Conservation (phyloP, 2,329 filamentous ascomycete genomes). For the Neocatenulostroma microsporum region DNA sequence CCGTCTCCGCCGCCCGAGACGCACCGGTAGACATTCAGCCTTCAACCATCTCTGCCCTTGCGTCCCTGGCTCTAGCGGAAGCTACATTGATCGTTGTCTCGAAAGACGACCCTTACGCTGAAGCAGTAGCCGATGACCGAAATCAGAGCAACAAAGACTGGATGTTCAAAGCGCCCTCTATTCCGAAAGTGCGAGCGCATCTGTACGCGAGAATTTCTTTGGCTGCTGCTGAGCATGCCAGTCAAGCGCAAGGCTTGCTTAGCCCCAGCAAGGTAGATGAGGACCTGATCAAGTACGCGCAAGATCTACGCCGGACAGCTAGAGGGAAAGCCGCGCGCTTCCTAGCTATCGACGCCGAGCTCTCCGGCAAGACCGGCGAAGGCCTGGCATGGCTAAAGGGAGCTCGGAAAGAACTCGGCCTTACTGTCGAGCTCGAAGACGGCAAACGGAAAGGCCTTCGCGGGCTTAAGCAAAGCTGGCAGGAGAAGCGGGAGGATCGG, state of each 20-base stretch:
- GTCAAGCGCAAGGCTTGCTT: slow-evolving; percentile 55
- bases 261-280: slow-evolving; percentile 52
- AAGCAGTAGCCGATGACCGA: slow-evolving; percentile 68
- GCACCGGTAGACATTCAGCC: slow-evolving; percentile 36
- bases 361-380: slow-evolving; percentile 70
- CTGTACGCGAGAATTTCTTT: slow-evolving; percentile 83
- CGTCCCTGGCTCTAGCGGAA: slow-evolving; percentile 68
- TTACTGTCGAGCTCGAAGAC: slow-evolving; percentile 39
- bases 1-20: slow-evolving; percentile 42
- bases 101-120: slow-evolving; percentile 91
- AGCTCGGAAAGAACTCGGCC: slow-evolving; percentile 65
- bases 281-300: slow-evolving; percentile 62
- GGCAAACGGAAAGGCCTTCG: slow-evolving; percentile 51
- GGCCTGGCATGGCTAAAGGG: slow-evolving; percentile 81
- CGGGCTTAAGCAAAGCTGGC: slow-evolving; percentile 64
- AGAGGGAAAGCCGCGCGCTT: slow-evolving; percentile 83
- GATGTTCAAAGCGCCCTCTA: slow-evolving; percentile 88
- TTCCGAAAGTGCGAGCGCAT: slow-evolving; percentile 81
- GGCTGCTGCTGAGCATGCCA: slow-evolving; percentile 79
- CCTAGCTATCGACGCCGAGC: slow-evolving; percentile 80
- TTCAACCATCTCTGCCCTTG: slow-evolving; percentile 38
- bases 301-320: slow-evolving; percentile 65
- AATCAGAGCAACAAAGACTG: slow-evolving; percentile 83
- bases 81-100: slow-evolving; percentile 82
- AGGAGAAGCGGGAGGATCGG: slow-evolving; percentile 70